These are phyloP conservation scores for Solidago caesia DNA, from an alignment of 129 eudicot species.

Conservation along the genomic window DNA sequence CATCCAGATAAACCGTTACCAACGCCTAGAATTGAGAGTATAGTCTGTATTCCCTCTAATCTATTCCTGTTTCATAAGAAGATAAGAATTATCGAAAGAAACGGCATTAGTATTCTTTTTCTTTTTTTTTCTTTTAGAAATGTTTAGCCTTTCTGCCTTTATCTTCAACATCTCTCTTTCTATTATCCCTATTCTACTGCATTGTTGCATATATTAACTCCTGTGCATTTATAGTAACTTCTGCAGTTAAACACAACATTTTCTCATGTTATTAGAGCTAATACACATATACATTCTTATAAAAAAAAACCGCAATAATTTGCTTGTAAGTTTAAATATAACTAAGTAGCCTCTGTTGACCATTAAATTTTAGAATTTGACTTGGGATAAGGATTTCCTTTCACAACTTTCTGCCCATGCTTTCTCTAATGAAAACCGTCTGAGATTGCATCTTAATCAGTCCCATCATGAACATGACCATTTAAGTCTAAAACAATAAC, in stretches of 20 bases:
- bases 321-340: neutral
- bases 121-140: too few relatives aligned
- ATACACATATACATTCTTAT: neutral
- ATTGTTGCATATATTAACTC: conserved; percentile 14
- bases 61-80: too few relatives aligned
- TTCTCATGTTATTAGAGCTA: neutral
- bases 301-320: neutral
- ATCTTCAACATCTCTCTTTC: too few relatives aligned
- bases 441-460: conserved; percentile 49
- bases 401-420: conserved; percentile 92
- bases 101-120: too few relatives aligned
- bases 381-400: conserved; percentile 92
- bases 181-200: too few relatives aligned
- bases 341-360: neutral
- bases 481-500: neutral
- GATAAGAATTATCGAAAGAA: too few relatives aligned
- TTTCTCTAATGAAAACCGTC: conserved; percentile 96
- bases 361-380: conserved; percentile 17
- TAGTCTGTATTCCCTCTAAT: too few relatives aligned
- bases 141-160: too few relatives aligned
- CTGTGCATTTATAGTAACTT: conserved; percentile 81
- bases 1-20: too few relatives aligned
- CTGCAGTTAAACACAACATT: conserved; percentile 43
- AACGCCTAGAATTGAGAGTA: too few relatives aligned
- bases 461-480: conserved; percentile 29